Evolutionary conservation across 371 early-diverging fungal species (phyloP).

Genomic region (Gilbertella persicaria): DNA sequence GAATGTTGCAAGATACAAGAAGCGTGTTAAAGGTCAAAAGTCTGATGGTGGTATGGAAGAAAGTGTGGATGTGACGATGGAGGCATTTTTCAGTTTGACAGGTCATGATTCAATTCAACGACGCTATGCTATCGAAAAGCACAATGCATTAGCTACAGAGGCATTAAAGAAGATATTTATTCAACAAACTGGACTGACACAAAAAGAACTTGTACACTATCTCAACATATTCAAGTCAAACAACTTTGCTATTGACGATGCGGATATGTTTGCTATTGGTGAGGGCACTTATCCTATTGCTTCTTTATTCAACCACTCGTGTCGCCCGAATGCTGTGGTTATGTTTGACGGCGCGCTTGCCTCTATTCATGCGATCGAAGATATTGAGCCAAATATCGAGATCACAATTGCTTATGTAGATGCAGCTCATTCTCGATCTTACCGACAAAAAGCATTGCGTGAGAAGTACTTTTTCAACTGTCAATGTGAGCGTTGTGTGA

Average conservation of each 20-base stretch:
- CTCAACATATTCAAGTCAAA: constrained; percentile 75
- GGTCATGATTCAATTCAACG: constrained; percentile 36
- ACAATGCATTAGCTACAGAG: constrained; percentile 7
- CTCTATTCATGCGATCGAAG: constrained; percentile 63
- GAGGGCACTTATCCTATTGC: constrained; percentile 81
- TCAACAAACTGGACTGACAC: constrained; percentile 16
- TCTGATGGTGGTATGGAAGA: constrained; percentile 14
- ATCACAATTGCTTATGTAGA: constrained; percentile 82
- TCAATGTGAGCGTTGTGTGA: constrained; percentile 66
- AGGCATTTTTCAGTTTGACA: constrained; percentile 45
- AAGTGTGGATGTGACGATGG: constrained; percentile 43
- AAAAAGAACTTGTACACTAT: constrained; percentile 42
- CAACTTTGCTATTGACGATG: constrained; percentile 72
- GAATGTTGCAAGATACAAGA: constrained; percentile 31
- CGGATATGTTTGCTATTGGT: constrained; percentile 67
- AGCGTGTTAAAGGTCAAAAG: constrained; percentile 5
- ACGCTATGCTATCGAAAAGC: constrained; percentile 11
- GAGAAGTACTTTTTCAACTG: constrained; percentile 81
- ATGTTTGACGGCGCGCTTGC: constrained; percentile 56
- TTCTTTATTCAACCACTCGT: constrained; percentile 86
- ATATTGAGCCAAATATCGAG: constrained; percentile 69
- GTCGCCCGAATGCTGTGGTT: constrained; percentile 78
- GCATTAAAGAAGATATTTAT: constrained; percentile 31
- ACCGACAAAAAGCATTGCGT: constrained; percentile 54
- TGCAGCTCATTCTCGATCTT: constrained; percentile 56